Evolutionary conservation across 2,329 filamentous ascomycete species (phyloP).

Genomic region (Bretziella fagacearum): DNA sequence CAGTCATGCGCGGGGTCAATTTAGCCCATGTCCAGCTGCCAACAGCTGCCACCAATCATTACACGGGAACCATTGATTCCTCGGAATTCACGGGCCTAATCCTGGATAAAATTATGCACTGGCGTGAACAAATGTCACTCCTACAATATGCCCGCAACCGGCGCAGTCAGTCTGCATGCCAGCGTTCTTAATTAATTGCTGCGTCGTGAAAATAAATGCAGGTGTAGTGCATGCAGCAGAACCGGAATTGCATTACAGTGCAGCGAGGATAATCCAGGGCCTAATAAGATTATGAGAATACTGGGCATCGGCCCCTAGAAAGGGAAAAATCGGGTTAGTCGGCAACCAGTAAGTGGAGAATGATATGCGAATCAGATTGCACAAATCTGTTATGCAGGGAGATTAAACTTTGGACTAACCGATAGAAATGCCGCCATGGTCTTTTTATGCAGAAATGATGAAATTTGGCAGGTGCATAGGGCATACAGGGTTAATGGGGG

Average conservation of each 20-base stretch:
- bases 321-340: background rate
- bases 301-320: background rate
- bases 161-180: too few relatives aligned
- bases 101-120: background rate
- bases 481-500: background rate
- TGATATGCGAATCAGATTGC: background rate
- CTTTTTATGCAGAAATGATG: background rate
- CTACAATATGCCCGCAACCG: too few relatives aligned
- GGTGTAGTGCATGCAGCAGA: background rate
- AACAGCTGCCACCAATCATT: background rate
- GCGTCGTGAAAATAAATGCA: background rate
- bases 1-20: background rate
- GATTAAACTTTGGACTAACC: background rate
- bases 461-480: constrained; percentile 1
- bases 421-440: background rate
- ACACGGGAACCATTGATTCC: background rate
- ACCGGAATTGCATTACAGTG: background rate
- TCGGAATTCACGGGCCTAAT: background rate
- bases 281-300: background rate
- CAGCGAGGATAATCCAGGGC: background rate
- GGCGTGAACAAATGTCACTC: background rate
- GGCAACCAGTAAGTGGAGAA: background rate
- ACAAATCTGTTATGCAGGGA: background rate
- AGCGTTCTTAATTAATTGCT: background rate
- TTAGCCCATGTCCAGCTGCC: background rate